Base-by-base conservation (phyloP, 202 grass and related monocot genomes). In the Setaria viridis region DNA sequence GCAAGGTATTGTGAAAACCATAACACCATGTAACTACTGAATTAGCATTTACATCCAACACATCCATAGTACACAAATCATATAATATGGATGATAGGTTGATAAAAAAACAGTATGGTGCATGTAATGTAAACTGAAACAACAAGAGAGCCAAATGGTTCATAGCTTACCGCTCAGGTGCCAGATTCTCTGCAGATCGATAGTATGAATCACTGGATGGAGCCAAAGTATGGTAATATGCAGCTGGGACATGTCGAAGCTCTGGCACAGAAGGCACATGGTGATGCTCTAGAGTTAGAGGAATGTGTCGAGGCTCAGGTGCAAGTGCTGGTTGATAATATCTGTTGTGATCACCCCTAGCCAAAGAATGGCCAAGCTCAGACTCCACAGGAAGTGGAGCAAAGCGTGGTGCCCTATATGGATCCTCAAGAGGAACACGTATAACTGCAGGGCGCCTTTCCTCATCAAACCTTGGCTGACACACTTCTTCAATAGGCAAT, bases 151-250 rank as follows among this genome's bases (percentile, higher is more conserved):
- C 66, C 55, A 63, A 67, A 67, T 11, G 21, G 48, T 80, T 76
- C 11, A 9, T 67, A 80, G 77, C 79, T 89, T 77, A 91, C 81
- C 46, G 70, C 39, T 85, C 78, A 82, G 68, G 85, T 17, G 64
- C 21, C 41, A 67, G 41, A 62, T 94, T 79, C 73, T 76, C 82
- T 77, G 45, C 85, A 91, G 71, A 47, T 1, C 33, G 83, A 78
- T 94, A 92, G 77, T 87, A 92, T 2, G 67, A 46, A 88, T 90
- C 88, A 92, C 82, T 48, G 78, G 56, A 82, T 79, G 78, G 74
- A 85, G 67, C 67, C 66, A 85, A 58, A 82, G 63, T 79, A 29
- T 42, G 82, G 53, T 91, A 85, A 68, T 88, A 85, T 0, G 58
- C 59, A 81, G 3, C 2, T 47, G 87, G 90, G 45, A 83, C 72